phyloP scores from a whole-genome alignment of 2,329 filamentous ascomycete species.

The Dichotomopilus funicola region DNA sequence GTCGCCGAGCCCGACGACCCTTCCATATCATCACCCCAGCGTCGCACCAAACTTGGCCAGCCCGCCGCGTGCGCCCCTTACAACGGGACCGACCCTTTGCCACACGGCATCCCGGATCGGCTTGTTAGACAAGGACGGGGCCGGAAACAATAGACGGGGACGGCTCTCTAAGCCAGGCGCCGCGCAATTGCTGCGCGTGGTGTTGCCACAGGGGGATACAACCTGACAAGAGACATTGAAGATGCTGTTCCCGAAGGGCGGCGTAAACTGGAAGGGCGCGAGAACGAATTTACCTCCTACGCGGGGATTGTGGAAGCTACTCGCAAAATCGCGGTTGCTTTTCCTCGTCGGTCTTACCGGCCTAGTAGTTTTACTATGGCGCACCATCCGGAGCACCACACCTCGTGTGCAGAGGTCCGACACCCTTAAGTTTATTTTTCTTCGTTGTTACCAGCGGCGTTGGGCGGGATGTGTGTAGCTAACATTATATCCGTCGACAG shows the following conservation, averaged over 20 bases:
- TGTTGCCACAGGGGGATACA: constrained; percentile 35
- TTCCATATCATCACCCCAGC: background rate
- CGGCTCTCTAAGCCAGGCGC: constrained; percentile 4
- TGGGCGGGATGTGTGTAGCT: constrained; percentile 10
- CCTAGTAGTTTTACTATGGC: constrained; percentile 77
- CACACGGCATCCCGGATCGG: background rate
- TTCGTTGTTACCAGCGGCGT: background rate
- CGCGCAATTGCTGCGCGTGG: constrained; percentile 7
- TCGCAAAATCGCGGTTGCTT: constrained; percentile 73
- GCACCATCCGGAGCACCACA: constrained; percentile 71
- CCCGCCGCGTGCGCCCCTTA: background rate
- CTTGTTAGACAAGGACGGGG: constrained; percentile 1
- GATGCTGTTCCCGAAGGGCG: constrained; percentile 89
- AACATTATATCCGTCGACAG: constrained; percentile 40
- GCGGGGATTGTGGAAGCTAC: constrained; percentile 61
- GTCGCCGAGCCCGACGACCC: too few relatives aligned
- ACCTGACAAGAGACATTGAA: constrained; percentile 34
- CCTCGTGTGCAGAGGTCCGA: constrained; percentile 85
- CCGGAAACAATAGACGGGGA: constrained; percentile 1
- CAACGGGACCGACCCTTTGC: background rate
- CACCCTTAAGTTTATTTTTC: background rate
- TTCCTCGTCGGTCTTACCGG: constrained; percentile 64
- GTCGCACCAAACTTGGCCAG: constrained; percentile 1
- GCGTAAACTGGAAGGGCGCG: constrained; percentile 87
- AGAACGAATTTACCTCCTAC: constrained; percentile 71